These are phyloP conservation scores for Penicillium coffeae DNA, from an alignment of 495 filamentous ascomycete species.

Conservation along the genomic window DNA sequence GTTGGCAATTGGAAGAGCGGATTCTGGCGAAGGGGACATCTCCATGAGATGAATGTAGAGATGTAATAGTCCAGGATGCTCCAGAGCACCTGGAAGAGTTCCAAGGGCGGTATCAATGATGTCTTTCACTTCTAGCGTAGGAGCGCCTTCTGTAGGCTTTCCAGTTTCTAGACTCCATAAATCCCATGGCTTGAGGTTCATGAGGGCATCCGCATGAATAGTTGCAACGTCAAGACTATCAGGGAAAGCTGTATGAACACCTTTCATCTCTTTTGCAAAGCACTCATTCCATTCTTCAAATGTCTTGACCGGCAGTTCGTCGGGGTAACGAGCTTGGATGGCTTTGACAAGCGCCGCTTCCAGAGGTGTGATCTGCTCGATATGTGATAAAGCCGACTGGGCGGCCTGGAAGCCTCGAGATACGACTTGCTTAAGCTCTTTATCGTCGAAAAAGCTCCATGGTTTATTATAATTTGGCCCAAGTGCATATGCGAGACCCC, in stretches of 20 bases:
- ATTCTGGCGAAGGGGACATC: slow-evolving; percentile 59
- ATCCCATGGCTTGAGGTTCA: slow-evolving; percentile 63
- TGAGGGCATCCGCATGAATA: slow-evolving; percentile 59
- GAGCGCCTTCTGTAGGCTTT: slow-evolving; percentile 49
- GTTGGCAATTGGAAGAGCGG: slow-evolving; percentile 50
- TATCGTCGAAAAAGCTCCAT: slow-evolving; percentile 56
- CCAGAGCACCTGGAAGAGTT: slow-evolving; percentile 19
- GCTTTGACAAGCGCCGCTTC: slow-evolving; percentile 57
- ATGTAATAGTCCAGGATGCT: slow-evolving; percentile 60
- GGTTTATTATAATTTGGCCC: slow-evolving; percentile 73
- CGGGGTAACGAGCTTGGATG: slow-evolving; percentile 51
- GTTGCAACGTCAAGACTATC: slow-evolving; percentile 56
- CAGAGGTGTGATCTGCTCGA: slow-evolving; percentile 24
- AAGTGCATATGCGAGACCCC: slow-evolving; percentile 60
- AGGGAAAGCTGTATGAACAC: slow-evolving; percentile 46
- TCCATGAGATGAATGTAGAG: slow-evolving; percentile 68
- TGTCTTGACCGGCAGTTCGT: slow-evolving; percentile 29
- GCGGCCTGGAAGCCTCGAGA: slow-evolving; percentile 39
- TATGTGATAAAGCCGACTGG: slow-evolving; percentile 33
- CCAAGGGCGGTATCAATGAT: slow-evolving; percentile 53
- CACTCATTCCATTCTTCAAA: slow-evolving; percentile 45
- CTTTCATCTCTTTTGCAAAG: slow-evolving; percentile 58
- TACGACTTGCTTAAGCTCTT: slow-evolving; percentile 42
- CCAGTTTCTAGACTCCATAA: slow-evolving; percentile 60
- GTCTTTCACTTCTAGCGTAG: slow-evolving; percentile 53